Base-by-base conservation (phyloP, 2,329 filamentous ascomycete species). In the Neonectria neomacrospora region DNA sequence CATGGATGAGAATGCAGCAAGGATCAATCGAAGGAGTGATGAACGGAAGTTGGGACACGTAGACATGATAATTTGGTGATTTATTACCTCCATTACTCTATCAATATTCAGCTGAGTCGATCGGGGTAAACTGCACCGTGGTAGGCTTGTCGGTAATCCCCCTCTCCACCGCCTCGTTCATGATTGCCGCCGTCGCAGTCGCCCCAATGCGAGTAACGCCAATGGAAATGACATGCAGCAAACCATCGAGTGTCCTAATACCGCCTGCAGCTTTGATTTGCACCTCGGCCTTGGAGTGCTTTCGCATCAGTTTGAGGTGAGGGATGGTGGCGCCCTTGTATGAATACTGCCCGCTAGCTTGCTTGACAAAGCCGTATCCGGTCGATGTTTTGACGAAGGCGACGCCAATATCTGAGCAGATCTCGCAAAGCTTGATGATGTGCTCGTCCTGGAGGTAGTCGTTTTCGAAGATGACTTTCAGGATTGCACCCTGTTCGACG, bases 381-480 rank as follows among this genome's bases (percentile, higher is more conserved):
- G 86, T 88, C 1, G 84, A 86, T 0, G 87, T 89, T 77, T 89
- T 89, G 66, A 88, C 81, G 60, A 87, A 89, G 0, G 81, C 86
- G 0, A 89, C 86, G 0, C 75, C 75, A 0, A 85, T 37, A 0
- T 78, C 71, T 0, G 82, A 82, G 71, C 87, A 89, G 30, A 89
- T 86, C 71, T 82, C 69, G 69, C 86, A 88, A 0, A 89, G 77
- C 6, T 74, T 77, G 9, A 80, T 67, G 54, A 89, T 86, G 39
- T 88, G 80, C 11, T 81, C 70, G 0, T 84, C 76, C 2, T 77
- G 28, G 0, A 89, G 79, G 64, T 83, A 89, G 69, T 88, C 86
- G 67, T 87, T 89, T 68, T 89, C 86, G 58, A 89, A 88, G 52
- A 89, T 89, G 54, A 89, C 86, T 70, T 89, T 89, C 7, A 89